Conservation (phyloP, 306 rosid species). For the Crotalaria pallida region DNA sequence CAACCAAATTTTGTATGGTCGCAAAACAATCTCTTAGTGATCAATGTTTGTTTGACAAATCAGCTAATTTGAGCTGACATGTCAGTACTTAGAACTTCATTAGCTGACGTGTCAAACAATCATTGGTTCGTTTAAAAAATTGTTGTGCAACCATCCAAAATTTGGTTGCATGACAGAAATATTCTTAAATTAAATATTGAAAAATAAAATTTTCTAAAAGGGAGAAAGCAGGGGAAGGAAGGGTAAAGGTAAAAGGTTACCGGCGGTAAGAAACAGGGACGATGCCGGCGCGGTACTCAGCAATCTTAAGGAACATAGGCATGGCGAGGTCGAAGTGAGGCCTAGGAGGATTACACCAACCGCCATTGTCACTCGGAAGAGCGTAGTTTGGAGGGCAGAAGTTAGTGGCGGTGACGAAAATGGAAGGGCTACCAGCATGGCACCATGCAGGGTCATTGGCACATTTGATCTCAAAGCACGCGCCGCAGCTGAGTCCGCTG, state of each 20-base stretch:
- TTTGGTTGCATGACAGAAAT: no score
- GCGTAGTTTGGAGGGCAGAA: conserved; percentile 82
- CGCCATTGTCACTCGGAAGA: conserved; percentile 66
- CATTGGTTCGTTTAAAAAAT: no score
- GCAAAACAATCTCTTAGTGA: no score
- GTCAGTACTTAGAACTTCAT: no score
- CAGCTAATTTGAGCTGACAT: no score
- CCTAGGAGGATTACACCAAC: conserved; percentile 93
- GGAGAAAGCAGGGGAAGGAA: neutral
- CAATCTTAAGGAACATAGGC: conserved; percentile 88
- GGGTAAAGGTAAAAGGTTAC: conserved; percentile 22
- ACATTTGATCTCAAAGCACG: conserved; percentile 81
- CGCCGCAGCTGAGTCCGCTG: conserved; percentile 71
- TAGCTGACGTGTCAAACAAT: no score
- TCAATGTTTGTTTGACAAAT: no score
- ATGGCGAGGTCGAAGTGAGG: conserved; percentile 82
- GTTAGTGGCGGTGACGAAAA: conserved; percentile 71
- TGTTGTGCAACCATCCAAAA: no score
- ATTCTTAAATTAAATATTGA: no score
- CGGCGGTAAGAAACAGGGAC: conserved; percentile 82
- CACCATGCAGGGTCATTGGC: conserved; percentile 59
- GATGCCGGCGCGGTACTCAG: conserved; percentile 81
- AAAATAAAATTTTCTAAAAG: no score
- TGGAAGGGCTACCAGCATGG: conserved; percentile 73
- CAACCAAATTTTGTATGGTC: no score